Base-by-base conservation (phyloP, 2,329 filamentous ascomycete species). In the Diaporthe batatas region DNA sequence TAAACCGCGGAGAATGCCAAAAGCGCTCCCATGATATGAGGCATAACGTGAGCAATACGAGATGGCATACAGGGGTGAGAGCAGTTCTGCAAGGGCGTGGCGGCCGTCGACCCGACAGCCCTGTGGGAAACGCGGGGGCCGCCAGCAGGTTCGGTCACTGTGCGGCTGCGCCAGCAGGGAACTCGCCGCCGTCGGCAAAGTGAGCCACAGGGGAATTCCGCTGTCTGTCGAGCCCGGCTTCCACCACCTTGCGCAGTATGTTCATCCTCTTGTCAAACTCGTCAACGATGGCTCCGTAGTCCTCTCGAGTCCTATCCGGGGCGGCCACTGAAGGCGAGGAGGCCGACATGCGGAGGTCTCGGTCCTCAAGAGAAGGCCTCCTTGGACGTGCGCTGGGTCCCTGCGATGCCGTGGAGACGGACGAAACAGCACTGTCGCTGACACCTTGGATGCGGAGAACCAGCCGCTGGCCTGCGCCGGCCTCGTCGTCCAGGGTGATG, bases 391-490 rank as follows among this genome's bases (percentile, higher is more conserved):
- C 23, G 55, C 68, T 34, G 32, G 55, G 44, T 21, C 21, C 8
- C 8, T 72, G 54, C 10, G 34, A 21, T 11, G 44, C 7, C 5
- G 34, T 18, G 29, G 53, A 14, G 5, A 53, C 21, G 12, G 67
- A n/a, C n/a, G 32, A 12, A 32, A 36, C 39, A 18, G 55, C 29
- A 34, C 79, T 77, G 72, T 80, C 76, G 71, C 83, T 79, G 76
- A 87, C 74, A 79, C 91, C 92, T 73, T 92, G 88, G 68, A 94
- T 88, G 72, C 84, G 85, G 58, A 93, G 81, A 88, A 93, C 91
- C 75, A 92, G 79, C 21, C 8, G 85, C 84, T 53, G 83, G 83
- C 44, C 84, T 80, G 8, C 65, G 62, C 73, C 75, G 58, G 75
- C 74, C 51, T 73, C 76, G 73, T 72, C 59, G 55, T 75, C 34